phyloP scores from a whole-genome alignment of 1,284 basidiomycete species.

The Thecaphora thlaspeos region DNA sequence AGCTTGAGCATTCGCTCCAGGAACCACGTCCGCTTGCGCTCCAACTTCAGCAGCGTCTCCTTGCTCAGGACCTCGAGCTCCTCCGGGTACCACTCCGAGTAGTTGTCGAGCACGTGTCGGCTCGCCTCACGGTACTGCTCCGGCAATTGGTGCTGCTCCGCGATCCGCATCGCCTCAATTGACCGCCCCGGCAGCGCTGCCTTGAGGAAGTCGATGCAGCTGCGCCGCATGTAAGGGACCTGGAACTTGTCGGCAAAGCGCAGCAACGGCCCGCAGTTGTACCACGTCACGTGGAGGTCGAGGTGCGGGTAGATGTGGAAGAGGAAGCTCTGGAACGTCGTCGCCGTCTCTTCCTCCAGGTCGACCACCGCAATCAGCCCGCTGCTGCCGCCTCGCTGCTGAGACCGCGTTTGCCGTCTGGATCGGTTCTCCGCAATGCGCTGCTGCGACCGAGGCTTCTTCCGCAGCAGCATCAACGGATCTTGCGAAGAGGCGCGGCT shows the following conservation, averaged over 20 bases:
- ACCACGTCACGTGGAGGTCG: slow-evolving; percentile 35
- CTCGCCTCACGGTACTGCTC: slow-evolving; percentile 39
- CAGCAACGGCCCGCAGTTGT: slow-evolving; percentile 29
- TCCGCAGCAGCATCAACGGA: too few species aligned
- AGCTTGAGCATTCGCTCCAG: slow-evolving; percentile 87
- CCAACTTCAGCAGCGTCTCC: slow-evolving; percentile 40
- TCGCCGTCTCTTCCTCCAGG: slow-evolving; percentile 33
- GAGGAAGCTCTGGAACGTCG: slow-evolving; percentile 42
- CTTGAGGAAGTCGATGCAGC: slow-evolving; percentile 26
- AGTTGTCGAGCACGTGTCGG: slow-evolving; percentile 46
- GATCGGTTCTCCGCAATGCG: too few species aligned
- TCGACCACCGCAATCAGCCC: slow-evolving; percentile 22
- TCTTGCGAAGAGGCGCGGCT: too few species aligned
- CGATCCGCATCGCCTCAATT: slow-evolving; percentile 46
- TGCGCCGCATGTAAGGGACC: slow-evolving; percentile 27
- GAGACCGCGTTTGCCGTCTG: too few species aligned
- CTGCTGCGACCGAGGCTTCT: too few species aligned
- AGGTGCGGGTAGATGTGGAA: slow-evolving; percentile 42
- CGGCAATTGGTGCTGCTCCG: slow-evolving; percentile 29
- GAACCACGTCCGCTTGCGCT: slow-evolving; percentile 46
- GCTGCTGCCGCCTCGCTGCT: neutral
- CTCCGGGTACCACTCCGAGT: slow-evolving; percentile 25
- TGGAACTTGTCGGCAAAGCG: slow-evolving; percentile 42
- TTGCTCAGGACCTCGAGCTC: slow-evolving; percentile 25
- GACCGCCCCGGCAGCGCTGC: slow-evolving; percentile 39